Percentiles rank a stretch among this genome's conserved stretches.
These are phyloP conservation scores for Alternaria gaisen DNA, from an alignment of 2,329 filamentous ascomycete genomes.

Conservation along the genomic window DNA sequence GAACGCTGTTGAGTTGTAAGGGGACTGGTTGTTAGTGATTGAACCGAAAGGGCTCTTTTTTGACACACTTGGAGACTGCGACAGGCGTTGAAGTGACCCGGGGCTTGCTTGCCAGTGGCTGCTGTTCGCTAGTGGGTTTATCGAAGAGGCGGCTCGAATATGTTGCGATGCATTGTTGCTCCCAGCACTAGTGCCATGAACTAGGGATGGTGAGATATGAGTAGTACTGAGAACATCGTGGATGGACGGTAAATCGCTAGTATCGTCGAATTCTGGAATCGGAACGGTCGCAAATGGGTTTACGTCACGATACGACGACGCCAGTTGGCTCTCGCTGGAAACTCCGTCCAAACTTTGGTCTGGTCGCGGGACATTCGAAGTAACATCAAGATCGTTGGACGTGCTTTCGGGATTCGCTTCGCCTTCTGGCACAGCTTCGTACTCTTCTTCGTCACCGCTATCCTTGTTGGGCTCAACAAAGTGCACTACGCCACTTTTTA, in stretches of 20 bases:
- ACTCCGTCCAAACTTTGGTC: neutral
- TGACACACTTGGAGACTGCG: slow-evolving; percentile 8
- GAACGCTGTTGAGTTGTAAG: slow-evolving; percentile 38
- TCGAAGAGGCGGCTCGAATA: slow-evolving; percentile 11
- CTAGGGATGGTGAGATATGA: slow-evolving; percentile 15
- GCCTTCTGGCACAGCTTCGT: slow-evolving; percentile 14
- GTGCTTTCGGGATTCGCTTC: slow-evolving; percentile 13
- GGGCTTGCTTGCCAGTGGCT: slow-evolving; percentile 23
- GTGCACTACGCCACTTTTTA: slow-evolving; percentile 26
- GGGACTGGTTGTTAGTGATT: slow-evolving; percentile 29
- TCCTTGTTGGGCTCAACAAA: slow-evolving; percentile 42
- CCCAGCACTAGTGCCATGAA: neutral
- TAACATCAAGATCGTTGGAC: slow-evolving; percentile 5
- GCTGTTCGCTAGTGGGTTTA: slow-evolving; percentile 13
- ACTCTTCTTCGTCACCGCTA: slow-evolving; percentile 29
- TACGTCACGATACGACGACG: slow-evolving; percentile 11
- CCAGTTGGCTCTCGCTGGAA: slow-evolving; percentile 2
- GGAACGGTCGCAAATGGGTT: slow-evolving; percentile 19
- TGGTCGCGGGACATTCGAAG: slow-evolving; percentile 11
- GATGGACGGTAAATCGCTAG: slow-evolving; percentile 26
- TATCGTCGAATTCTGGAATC: slow-evolving; percentile 18
- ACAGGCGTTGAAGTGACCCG: slow-evolving; percentile 17
- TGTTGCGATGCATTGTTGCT: slow-evolving; percentile 11
- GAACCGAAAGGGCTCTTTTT: slow-evolving; percentile 28
- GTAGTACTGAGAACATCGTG: slow-evolving; percentile 25